Evolutionary conservation across 2,329 filamentous ascomycete species (phyloP).

Genomic region (Corniculantispora saksenae): DNA sequence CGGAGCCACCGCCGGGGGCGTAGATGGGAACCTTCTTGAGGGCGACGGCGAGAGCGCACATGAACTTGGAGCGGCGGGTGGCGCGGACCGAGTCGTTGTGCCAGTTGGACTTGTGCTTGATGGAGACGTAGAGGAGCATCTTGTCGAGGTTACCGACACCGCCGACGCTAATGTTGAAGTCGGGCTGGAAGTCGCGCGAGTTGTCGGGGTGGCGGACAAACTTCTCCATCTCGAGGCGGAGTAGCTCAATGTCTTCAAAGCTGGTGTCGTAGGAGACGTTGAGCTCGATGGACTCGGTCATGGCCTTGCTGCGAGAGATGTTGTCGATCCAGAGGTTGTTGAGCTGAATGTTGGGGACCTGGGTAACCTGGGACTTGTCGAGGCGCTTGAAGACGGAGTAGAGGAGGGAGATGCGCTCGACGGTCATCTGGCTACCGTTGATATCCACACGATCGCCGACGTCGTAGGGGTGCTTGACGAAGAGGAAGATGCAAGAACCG

Average conservation of each 20-base stretch:
- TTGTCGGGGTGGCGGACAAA: slow-evolving; percentile 87
- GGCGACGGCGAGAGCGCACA: slow-evolving; percentile 86
- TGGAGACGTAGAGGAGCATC: slow-evolving; percentile 77
- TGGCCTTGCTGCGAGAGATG: slow-evolving; percentile 83
- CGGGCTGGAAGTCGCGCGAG: slow-evolving; percentile 84
- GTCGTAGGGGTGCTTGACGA: slow-evolving; percentile 97
- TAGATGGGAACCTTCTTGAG: slow-evolving; percentile 86
- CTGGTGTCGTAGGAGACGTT: slow-evolving; percentile 83
- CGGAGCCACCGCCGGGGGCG: slow-evolving; percentile 71
- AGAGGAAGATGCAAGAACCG: slow-evolving; percentile 97
- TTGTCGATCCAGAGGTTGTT: slow-evolving; percentile 97
- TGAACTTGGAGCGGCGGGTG: slow-evolving; percentile 88
- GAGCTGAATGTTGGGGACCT: slow-evolving; percentile 84
- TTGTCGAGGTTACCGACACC: slow-evolving; percentile 87
- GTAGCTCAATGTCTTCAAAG: slow-evolving; percentile 84
- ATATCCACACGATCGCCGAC: slow-evolving; percentile 94
- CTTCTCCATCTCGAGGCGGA: slow-evolving; percentile 79
- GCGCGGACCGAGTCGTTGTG: slow-evolving; percentile 82
- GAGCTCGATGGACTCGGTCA: slow-evolving; percentile 81
- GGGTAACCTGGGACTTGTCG: slow-evolving; percentile 74
- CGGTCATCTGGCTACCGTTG: slow-evolving; percentile 66
- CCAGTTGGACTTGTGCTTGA: slow-evolving; percentile 93
- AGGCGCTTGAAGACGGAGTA: slow-evolving; percentile 90
- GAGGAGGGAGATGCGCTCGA: slow-evolving; percentile 91
- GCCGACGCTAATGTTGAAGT: slow-evolving; percentile 75